Base-by-base conservation (phyloP, 164 flowering plant genomes). In the Piper longum region DNA sequence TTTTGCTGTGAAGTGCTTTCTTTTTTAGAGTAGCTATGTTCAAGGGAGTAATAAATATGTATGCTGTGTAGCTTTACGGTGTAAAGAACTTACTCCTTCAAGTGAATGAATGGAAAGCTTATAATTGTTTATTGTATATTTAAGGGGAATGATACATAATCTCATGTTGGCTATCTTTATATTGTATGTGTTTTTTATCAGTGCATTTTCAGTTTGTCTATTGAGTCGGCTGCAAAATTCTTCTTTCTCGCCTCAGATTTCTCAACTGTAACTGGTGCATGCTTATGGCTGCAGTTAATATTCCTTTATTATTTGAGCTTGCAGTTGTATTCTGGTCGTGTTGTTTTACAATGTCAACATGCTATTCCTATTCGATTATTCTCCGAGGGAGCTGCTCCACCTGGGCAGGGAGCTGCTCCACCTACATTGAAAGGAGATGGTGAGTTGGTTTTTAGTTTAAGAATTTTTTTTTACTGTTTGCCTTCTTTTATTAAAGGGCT, bases 341-440 rank as follows among this genome's bases (percentile, higher is more conserved):
- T 64, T 54, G 36, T 82, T 72, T 45, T 81, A 59, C 88, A 75
- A 44, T 67, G 72, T 69, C 80, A 76, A 43, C 68, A 66, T 78
- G 83, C 60, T 59, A 62, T 77, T 71, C 78, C 84, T 4, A 78
- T 74, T 36, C 96, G 97, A 59, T 79, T n/a, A 61, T 93, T 73
- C 75, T 88, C 98, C 41, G 86, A 88, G 62, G 85, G 77, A 73
- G 88, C 95, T 73, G 80, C 81, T 57, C 71, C 71, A 14, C 66
- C 73, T 36, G n/a, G n/a, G n/a, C n/a, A 88, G 62, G 85, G 77
- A 73, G 88, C 95, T 73, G 80, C 81, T 57, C 71, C 71, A 14
- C 66, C 73, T 36, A 74, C 75, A 16, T 83, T 81, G 36, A 86
- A 93, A 81, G 97, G 97, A 69, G 97, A 93, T 74, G 85, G 98